Conservation (phyloP, 306 rosid genomes). For the Prunus dulcis region DNA sequence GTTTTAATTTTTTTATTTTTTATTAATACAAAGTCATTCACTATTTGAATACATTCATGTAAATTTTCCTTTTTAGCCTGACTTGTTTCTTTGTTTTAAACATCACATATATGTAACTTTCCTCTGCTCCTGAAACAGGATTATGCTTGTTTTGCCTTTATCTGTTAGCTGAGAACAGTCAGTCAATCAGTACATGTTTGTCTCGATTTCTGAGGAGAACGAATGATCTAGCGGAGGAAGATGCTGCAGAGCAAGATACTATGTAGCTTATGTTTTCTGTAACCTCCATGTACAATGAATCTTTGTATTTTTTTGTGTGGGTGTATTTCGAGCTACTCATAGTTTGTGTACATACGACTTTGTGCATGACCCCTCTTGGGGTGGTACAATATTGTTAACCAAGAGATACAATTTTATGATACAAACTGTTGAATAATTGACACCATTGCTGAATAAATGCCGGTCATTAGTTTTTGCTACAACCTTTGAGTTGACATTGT, state of each 20-base stretch:
- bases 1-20: background rate
- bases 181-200: conserved; percentile 39
- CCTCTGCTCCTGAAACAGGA: conserved; percentile 41
- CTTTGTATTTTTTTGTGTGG: background rate
- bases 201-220: conserved; percentile 54
- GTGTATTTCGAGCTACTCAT: background rate
- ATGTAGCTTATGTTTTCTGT: conserved; percentile 35
- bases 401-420: background rate
- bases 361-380: background rate
- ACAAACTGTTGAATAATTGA: background rate
- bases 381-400: background rate
- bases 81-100: background rate
- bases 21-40: background rate
- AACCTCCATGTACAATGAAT: background rate
- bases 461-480: background rate
- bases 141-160: conserved; percentile 83
- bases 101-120: background rate
- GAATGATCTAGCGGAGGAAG: conserved; percentile 38
- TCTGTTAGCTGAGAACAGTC: conserved; percentile 61
- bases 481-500: background rate
- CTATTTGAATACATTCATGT: background rate
- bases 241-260: conserved; percentile 41
- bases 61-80: background rate
- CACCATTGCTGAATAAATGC: background rate
- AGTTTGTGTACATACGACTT: background rate